Evolutionary conservation across 208 protist genomes (phyloP), one percentile per base, ranked within the genome.

Genomic region (Trypanosoma cruzi): DNA sequence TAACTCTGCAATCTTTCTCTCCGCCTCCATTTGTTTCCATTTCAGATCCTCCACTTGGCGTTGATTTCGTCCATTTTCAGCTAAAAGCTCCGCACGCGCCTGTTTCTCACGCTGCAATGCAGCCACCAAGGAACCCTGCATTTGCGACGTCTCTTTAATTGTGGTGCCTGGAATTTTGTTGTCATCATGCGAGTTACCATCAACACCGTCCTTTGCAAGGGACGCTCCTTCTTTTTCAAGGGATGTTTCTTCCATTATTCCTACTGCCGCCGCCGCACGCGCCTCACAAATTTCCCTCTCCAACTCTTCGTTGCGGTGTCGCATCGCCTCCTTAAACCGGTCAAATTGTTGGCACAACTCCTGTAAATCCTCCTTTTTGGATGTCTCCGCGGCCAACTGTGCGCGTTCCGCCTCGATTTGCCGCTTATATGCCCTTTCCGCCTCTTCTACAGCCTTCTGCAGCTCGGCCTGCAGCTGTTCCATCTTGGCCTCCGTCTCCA

Each of bases 391-490:
- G n/a, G 58, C 58, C 48, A 53, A 46, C 0, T 73, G 68, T 22
- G 61, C 65, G 49, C 77, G 69, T 42, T 80, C 72, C 7, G 74
- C 73, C 64, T 82, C 77, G 24, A 66, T 69, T 50, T 86, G 77
- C 46, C 77, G 73, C 68, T 73, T 64, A n/a, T 72, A 73, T 29
- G 76, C 68, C 44, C 66, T 64, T 50, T 86, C 54, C 20, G 55
- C 72, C 14, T 61, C 61, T 7, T 59, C 50, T 29, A 61, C 32
- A 2, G 71, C 67, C 48, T 71, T 64, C 4, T 64, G 76, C 2
- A 82, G 65, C 46, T 71, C 55, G 42, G 11, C 11, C 53, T 73
- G 68, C 52, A 82, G 20, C 44, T 79, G 53, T 10, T 40, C 29
- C 10, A 80, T 28, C 48, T 80, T 68, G 20, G 62, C 68, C 56